A percentile compares a stretch with the other conserved stretches of the same genome.
These are phyloP conservation scores for Acrodontium crateriforme DNA, from an alignment of 2,329 filamentous ascomycete genomes.

Conservation along the genomic window DNA sequence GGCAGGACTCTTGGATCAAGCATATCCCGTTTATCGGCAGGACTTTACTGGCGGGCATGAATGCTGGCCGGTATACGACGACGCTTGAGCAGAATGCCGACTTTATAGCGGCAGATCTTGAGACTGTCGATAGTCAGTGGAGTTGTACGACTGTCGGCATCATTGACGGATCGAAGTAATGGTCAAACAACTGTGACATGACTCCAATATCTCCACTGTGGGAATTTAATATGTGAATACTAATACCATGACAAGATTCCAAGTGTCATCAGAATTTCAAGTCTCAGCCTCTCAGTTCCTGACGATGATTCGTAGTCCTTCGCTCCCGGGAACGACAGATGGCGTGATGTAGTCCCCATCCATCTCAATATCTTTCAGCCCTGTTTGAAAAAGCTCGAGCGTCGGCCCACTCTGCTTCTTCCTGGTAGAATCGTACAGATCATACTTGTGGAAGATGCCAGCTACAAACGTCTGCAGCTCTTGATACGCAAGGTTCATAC, in stretches of 20 bases:
- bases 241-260: no score
- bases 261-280: no score
- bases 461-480: slow-evolving; percentile 7
- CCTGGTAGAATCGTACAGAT: slow-evolving; percentile 3
- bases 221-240: no score
- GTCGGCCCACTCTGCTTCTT: slow-evolving; percentile 4
- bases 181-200: no score
- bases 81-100: slow-evolving; percentile 30
- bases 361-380: slow-evolving; percentile 6
- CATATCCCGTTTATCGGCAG: slow-evolving; percentile 22
- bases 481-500: slow-evolving; percentile 6
- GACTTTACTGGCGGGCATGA: slow-evolving; percentile 16
- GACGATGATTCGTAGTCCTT: no score
- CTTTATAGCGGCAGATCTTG: slow-evolving; percentile 29
- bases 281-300: no score
- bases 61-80: slow-evolving; percentile 22
- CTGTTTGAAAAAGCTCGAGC: slow-evolving; percentile 8
- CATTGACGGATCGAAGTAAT: slow-evolving; percentile 17
- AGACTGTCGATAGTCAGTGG: slow-evolving; percentile 17
- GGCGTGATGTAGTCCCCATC: slow-evolving; percentile 7
- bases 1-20: slow-evolving; percentile 21
- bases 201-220: no score
- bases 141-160: slow-evolving; percentile 24
- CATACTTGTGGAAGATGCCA: slow-evolving; percentile 6
- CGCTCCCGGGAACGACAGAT: no score